Base-by-base conservation (phyloP, 108 stramenopile species). In the Mediolabrus comicus region DNA sequence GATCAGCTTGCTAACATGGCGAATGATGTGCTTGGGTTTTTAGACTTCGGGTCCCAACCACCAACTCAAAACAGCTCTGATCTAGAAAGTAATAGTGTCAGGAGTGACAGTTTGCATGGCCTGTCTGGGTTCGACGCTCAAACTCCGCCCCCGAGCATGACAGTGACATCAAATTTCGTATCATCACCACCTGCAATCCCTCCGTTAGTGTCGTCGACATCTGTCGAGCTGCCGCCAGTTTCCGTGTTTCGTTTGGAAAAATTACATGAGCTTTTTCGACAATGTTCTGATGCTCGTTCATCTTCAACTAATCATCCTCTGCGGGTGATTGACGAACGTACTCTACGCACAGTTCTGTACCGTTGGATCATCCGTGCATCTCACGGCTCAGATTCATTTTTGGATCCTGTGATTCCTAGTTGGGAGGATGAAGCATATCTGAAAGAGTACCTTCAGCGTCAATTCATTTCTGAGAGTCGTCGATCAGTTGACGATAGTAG, bases 391-490 rank as follows among this genome's bases (percentile, higher is more conserved):
- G 62, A 79, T 32, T 60, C 84, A 43, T 90, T 75, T 56, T 29
- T 91, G 25, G 93, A 95, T 72, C 86, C 84, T 34, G 74, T 95
- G 49, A 89, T 95, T 65, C 93, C 93, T 1, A 91, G 90, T 51
- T 95, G 93, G 93, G 80, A 71, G 25, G 93, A 95, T 59, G 63
- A 69, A 28, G 77, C 78, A 27, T 71, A 80, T 43, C 84, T 90
- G 35, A 75, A 66, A 54, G 62, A 77, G 8, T 92, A 91, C 58
- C 76, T 92, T 25, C 94, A 95, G 76, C 80, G 94, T 26, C 94
- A 95, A 59, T 83, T 95, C 65, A 92, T 95, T 57, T 75, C 90
- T 9, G 90, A 90, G 59, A 83, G 74, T 65, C 82, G 88, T 32
- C 84, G 84, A 54, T 62, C 80, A 14, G 25, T 65, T 27, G 66